Percentiles rank a stretch among this genome's conserved stretches.
Evolutionary conservation across 2,329 filamentous ascomycete species (phyloP).

Genomic region (Penicillium sp.): DNA sequence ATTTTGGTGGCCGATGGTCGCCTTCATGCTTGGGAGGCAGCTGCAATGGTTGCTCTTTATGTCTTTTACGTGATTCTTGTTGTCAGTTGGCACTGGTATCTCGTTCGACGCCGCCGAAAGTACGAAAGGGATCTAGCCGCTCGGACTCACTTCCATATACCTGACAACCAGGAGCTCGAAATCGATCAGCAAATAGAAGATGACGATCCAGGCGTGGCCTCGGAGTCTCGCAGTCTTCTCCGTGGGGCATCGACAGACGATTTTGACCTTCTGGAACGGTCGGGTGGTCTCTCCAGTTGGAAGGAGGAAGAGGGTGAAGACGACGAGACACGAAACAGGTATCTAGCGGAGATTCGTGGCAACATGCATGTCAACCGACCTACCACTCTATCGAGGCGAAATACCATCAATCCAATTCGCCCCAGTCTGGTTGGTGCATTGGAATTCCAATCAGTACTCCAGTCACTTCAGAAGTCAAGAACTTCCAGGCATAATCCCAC

Average conservation of each 20-base stretch:
- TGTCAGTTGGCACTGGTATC: constrained; percentile 88
- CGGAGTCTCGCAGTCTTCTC: constrained; percentile 50
- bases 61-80: constrained; percentile 86
- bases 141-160: constrained; percentile 71
- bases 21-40: constrained; percentile 86
- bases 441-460: constrained; percentile 88
- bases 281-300: constrained; percentile 46
- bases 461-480: constrained; percentile 80
- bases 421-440: constrained; percentile 91
- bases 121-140: constrained; percentile 71
- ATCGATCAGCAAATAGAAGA: constrained; percentile 60
- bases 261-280: constrained; percentile 63
- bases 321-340: constrained; percentile 60
- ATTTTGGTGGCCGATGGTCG: constrained; percentile 82
- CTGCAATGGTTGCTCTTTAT: constrained; percentile 88
- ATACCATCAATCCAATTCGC: constrained; percentile 79
- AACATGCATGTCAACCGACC: constrained; percentile 88
- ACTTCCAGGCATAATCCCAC: constrained; percentile 69
- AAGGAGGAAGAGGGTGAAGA: constrained; percentile 58
- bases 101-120: constrained; percentile 64
- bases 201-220: constrained; percentile 54
- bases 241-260: constrained; percentile 63
- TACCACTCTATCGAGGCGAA: constrained; percentile 65
- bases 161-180: constrained; percentile 62
- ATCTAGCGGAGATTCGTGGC: constrained; percentile 79